Conservation (phyloP, 305 asterid genomes). For the Fraxinus platypoda region DNA sequence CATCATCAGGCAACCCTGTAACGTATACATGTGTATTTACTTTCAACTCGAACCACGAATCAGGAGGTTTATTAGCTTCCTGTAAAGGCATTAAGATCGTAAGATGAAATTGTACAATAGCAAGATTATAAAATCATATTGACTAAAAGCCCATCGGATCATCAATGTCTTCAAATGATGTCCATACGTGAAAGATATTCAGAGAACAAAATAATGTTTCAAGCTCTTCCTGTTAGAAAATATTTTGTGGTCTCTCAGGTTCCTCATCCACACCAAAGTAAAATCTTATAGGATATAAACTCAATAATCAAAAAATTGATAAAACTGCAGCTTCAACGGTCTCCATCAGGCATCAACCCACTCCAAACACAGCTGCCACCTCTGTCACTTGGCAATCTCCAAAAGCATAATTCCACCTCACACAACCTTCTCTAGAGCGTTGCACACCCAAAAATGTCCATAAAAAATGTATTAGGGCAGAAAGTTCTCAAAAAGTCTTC, state of each 20-base stretch:
- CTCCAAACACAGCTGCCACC: not conserved
- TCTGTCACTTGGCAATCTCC: not conserved
- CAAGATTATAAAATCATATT: not conserved
- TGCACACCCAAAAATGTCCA: not conserved
- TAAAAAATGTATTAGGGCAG: not conserved
- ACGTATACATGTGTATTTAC: slow-evolving; percentile 92
- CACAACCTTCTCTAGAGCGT: not conserved
- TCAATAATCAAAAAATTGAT: not conserved
- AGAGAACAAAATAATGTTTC: not conserved
- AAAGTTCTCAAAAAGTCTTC: not conserved
- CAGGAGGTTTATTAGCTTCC: slow-evolving; percentile 98
- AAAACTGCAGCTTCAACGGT: not conserved
- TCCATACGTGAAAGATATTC: not conserved
- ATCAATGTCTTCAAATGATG: not conserved
- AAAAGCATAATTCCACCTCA: not conserved
- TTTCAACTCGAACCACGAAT: slow-evolving; percentile 92
- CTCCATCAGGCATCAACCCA: not conserved
- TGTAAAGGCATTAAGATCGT: slow-evolving; percentile 23
- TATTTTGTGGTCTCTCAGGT: not conserved
- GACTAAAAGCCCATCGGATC: not conserved
- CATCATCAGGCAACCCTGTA: slow-evolving; percentile 93
- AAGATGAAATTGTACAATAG: not conserved
- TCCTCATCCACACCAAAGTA: not conserved
- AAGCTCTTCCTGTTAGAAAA: not conserved
- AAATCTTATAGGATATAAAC: not conserved